Evolutionary conservation across 805 yeast genomes (phyloP), one percentile per base, ranked within the genome.

Genomic region (Metschnikowia peoriensis): DNA sequence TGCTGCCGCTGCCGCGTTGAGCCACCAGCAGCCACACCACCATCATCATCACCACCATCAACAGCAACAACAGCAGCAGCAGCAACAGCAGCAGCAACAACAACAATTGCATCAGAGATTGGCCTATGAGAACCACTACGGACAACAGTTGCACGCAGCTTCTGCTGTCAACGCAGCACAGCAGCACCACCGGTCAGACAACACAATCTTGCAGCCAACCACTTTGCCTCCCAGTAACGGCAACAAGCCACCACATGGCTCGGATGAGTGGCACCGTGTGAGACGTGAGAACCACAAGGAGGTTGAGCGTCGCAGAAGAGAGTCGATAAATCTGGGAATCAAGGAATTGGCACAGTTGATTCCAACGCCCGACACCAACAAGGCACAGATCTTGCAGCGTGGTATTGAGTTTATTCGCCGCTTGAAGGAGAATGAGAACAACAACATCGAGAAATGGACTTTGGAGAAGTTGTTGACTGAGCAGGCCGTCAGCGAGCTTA

Each of bases 281-380:
- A 84, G 97, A 63, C 85, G 88, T 63, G 89, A 89, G 62, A 92
- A 90, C 70, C 99, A 94, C 75, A 92, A 91, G 71, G 97, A 92
- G 71, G 97, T 92, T 22, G 97, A 92, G 72, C 81, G 96, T 66
- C 83, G 97, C 61, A 82, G 97, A 70, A 82, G 97, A 65, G 96
- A 91, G 66, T 82, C 85, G 44, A 92, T 92, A 66, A 92, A 90
- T 70, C 74, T 78, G 41, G 97, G 97, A n/a, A 90, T 92, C 64
- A 84, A 83, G 62, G 89, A 85, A 61, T 77, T 92, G 61, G 87
- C 92, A 34, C 82, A 82, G 27, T 68, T 92, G 54, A 81, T 92
- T 50, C 97, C 97, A 15, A 83, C 89, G 12, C 82, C 84, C 46
- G 97, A 90, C 65, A 82, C 89, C 51, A 93, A 93, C 70, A 94